Evolutionary conservation across 495 filamentous ascomycete genomes (phyloP).

Genomic region (Penicillium goetzii): DNA sequence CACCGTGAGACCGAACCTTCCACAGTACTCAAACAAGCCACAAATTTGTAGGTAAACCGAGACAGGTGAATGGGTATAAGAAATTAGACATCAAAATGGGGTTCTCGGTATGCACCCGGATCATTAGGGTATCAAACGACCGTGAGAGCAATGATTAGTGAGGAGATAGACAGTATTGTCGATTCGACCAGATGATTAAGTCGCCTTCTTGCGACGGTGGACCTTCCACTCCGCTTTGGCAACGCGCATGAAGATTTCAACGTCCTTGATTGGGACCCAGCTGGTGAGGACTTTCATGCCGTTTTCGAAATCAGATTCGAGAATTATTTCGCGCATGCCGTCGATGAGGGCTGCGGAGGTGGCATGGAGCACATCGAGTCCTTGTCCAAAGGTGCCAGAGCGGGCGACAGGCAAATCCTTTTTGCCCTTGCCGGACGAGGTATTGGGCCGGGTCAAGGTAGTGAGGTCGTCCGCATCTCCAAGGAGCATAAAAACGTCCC

Average conservation of each 20-base stretch:
- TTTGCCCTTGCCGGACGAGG: slow-evolving; percentile 55
- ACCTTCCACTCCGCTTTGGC: slow-evolving; percentile 89
- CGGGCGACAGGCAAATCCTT: slow-evolving; percentile 17
- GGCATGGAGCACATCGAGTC: slow-evolving; percentile 89
- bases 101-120: slow-evolving; percentile 18
- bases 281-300: slow-evolving; percentile 97
- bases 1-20: background rate
- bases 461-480: slow-evolving; percentile 63
- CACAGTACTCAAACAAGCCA: slow-evolving; percentile 13
- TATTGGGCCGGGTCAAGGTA: slow-evolving; percentile 15
- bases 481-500: slow-evolving; percentile 98
- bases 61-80: slow-evolving; percentile 27
- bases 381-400: slow-evolving; percentile 57
- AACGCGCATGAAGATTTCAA: slow-evolving; percentile 93
- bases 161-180: background rate
- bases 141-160: slow-evolving; percentile 21
- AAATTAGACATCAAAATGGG: slow-evolving; percentile 27
- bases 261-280: slow-evolving; percentile 93
- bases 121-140: slow-evolving; percentile 36
- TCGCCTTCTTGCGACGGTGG: slow-evolving; percentile 56
- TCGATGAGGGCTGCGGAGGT: slow-evolving; percentile 89
- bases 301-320: slow-evolving; percentile 96
- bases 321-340: slow-evolving; percentile 84
- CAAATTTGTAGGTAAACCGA: slow-evolving; percentile 10
- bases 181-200: slow-evolving; percentile 18